Conservation (phyloP, 106 monocot genomes). For the Apostasia ramifera region DNA sequence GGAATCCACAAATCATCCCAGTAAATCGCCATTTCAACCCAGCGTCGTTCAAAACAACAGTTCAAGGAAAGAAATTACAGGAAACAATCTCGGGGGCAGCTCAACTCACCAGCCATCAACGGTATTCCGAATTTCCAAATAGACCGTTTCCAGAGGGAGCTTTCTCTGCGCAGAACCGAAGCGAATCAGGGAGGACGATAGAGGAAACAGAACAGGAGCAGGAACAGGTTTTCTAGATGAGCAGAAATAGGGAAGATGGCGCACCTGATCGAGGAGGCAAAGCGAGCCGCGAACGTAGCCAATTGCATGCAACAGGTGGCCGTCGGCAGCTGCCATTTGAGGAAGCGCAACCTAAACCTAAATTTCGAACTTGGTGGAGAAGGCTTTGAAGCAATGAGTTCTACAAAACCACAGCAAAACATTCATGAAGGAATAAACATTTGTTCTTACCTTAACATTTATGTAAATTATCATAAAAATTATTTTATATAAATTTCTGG, state of each 20-base stretch:
- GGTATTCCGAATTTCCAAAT: constrained; percentile 58
- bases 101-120: constrained; percentile 84
- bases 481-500: too few species aligned
- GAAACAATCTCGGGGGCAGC: too few species aligned
- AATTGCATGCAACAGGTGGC: constrained; percentile 59
- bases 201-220: neutral
- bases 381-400: too few species aligned
- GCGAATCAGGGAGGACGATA: neutral
- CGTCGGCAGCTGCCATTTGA: too few species aligned
- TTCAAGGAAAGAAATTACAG: neutral
- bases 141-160: constrained; percentile 73
- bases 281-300: constrained; percentile 78
- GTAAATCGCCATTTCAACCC: neutral
- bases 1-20: neutral
- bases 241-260: neutral
- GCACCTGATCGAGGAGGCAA: constrained; percentile 92
- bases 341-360: too few species aligned
- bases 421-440: too few species aligned
- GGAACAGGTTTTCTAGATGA: neutral
- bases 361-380: too few species aligned
- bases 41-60: neutral
- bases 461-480: too few species aligned
- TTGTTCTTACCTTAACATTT: too few species aligned
- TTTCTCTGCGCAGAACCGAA: constrained; percentile 52
- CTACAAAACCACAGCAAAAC: too few species aligned